A percentile compares a stretch with the other conserved stretches of the same genome.
These are phyloP conservation scores for Carpinus viminea DNA, from an alignment of 306 rosid species.

Conservation along the genomic window DNA sequence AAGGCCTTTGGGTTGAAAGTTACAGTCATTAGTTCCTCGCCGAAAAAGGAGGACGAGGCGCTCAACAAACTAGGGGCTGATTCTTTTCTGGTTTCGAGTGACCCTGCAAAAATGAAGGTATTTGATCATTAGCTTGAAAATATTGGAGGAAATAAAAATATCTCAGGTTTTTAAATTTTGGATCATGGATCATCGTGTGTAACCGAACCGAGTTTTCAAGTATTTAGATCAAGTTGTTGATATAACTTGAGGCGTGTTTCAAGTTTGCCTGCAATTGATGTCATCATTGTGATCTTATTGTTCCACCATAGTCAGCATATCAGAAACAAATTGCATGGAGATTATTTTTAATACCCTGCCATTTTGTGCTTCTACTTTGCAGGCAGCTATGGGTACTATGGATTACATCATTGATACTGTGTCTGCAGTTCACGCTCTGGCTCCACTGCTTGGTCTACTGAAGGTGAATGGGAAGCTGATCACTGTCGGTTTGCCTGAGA, in stretches of 20 bases:
- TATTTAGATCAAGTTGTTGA: background rate
- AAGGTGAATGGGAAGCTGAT: constrained; percentile 85
- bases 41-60: constrained; percentile 67
- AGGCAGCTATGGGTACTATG: constrained; percentile 77
- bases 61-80: constrained; percentile 75
- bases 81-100: constrained; percentile 66
- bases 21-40: constrained; percentile 85
- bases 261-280: background rate
- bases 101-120: constrained; percentile 68
- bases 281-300: background rate
- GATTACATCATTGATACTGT: constrained; percentile 90
- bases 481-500: constrained; percentile 70
- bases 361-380: constrained; percentile 17
- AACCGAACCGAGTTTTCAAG: background rate
- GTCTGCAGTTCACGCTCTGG: constrained; percentile 71
- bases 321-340: constrained; percentile 12
- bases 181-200: background rate
- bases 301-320: constrained; percentile 8
- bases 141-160: background rate
- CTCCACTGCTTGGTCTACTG: constrained; percentile 67
- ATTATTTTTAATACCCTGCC: constrained; percentile 3
- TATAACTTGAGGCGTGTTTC: background rate
- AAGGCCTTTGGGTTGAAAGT: constrained; percentile 96
- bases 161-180: constrained; percentile 13
- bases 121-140: background rate